Base-by-base conservation (phyloP, 2,329 filamentous ascomycete species). In the Dothideomycetes sp. region DNA sequence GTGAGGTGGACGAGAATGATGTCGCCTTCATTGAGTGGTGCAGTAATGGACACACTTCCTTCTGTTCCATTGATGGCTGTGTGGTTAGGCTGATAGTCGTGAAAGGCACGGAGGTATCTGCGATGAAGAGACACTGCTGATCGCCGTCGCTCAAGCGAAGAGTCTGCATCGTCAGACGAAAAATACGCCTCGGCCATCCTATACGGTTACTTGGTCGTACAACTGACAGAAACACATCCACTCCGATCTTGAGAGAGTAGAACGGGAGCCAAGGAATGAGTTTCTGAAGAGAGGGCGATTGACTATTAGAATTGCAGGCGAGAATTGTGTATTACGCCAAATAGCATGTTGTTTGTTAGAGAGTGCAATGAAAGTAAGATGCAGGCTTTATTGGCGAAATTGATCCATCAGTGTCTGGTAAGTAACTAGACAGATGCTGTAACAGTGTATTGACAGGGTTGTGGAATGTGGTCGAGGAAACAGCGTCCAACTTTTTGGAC, bases 1-100 rank as follows among this genome's bases (percentile, higher is more conserved):
- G 96, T 84, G 4, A 91, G 95, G 62, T 98, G 91, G 16, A 98
- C 83, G 44, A 98, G 66, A 40, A 98, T 82, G 34, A 98, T 77
- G 55, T 98, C 91, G 45, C 91, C 91, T 57, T 91, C 82, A 51
- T 84, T 84, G 43, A 98, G 73, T 16, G 87, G 83, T 9, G 95
- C 70, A 9, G 89, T 96, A 41, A 96, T 64, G 16, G 68, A 64
- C 5, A 64, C 63, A 30, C 65, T 60, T 41, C 69, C 64, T 30
- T 66, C 83, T 8, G 86, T 91, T 9, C 83, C 82, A 44, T 88
- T 84, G n/a, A 78, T 78, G 45, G 85, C 76, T 29, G 82, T 74
- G 53, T 80, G 79, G 45, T 73, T 78, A 1, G 89, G 87, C 44
- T 88, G 80, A 60, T 95, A 98, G 18, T 86, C 83, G 60, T 94